Evolutionary conservation across 2,329 filamentous ascomycete genomes (phyloP), one percentile per base, ranked within the genome.

Genomic region (Microcera coccophila): DNA sequence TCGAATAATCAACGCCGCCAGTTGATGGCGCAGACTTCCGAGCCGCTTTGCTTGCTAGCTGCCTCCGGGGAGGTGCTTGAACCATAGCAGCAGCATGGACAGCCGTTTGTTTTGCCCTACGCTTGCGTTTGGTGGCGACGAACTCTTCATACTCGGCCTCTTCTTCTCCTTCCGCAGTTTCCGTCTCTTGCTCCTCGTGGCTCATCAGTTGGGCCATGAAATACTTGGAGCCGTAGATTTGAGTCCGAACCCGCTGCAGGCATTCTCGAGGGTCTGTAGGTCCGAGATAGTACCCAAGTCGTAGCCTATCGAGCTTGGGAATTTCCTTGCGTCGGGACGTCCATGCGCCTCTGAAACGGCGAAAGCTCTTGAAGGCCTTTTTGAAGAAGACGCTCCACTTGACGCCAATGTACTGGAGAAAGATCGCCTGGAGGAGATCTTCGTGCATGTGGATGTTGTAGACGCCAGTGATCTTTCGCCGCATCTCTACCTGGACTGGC

Each of bases 391-490:
- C 65, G 2, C 71, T 72, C 68, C 71, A 73, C 21, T 64, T 69
- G 12, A 71, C 59, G 2, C 74, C 74, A 19, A 78, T 62, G 39
- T 69, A 73, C 35, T 78, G 71, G 0, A 77, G 56, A n/a, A 78
- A 68, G 1, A 78, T 65, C 1, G 72, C 71, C 40, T 76, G 71
- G 2, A 76, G 64, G 1, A 75, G 63, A 22, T 78, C 73, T 47
- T 76, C 72, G 26, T 76, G 69, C 70, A 76, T 75, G 44, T 68
- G 65, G n/a, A 75, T 62, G 29, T 71, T 67, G 51, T 73, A 76
- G 18, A 69, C 60, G 1, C 73, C 73, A 12, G 62, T 75, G 20
- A 77, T 67, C 43, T 74, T 70, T n/a, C 71, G 67, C 12, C 67
- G 66, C 55, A 72, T 67, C 48, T 71, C 61, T 0, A 75, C 54